Base-by-base conservation (phyloP, 192 early-diverging fungal species). In the Umbelopsis sp. region DNA sequence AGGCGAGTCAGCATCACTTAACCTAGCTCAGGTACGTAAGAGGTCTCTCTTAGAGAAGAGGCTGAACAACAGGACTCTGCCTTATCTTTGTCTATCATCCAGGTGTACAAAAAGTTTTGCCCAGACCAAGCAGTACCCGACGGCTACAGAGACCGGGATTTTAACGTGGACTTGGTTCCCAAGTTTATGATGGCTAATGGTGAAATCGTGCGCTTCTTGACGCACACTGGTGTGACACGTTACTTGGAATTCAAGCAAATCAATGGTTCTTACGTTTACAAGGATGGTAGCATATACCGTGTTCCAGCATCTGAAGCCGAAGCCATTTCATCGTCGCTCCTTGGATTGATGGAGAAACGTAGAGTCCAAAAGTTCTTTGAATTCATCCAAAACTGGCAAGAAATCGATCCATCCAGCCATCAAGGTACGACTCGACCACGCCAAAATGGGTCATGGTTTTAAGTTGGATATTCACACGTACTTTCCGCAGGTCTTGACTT, bases 141-240 rank as follows among this genome's bases (percentile, higher is more conserved):
- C 8, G 53, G 43, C 41, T 75, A 91, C 17, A 80, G 80, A 38
- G 88, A 89, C 78, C 91, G 97, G 66, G 97, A 99, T 84, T 99
- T 92, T 81, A 96, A 94, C 85, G 89, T 99, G 62, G 98, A 99
- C 81, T 81, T 98, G 76, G 97, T 99, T 69, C 98, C 98, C 74
- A 99, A 99, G 85, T 99, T 99, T 83, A 93, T 97, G 84, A 98
- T 99, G 97, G 95, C 95, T 43, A 94, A 94, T 70, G 98, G 97
- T 56, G 97, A 97, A 74, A 93, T 99, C 77, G 94, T 98, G 72
- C 93, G 91, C 74, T 96, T 99, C 59, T 88, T 99, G 51, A 91
- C 92, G 71, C 94, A 99, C 84, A 98, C 96, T 24, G 95, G 97
- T 74, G 97, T 99, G 17, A 97, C 97, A 21, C 90, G 95, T 50